A percentile compares a stretch with the other conserved stretches of the same genome.
Evolutionary conservation across 2,329 filamentous ascomycete species (phyloP).

Genomic region (Aspergillus latus): DNA sequence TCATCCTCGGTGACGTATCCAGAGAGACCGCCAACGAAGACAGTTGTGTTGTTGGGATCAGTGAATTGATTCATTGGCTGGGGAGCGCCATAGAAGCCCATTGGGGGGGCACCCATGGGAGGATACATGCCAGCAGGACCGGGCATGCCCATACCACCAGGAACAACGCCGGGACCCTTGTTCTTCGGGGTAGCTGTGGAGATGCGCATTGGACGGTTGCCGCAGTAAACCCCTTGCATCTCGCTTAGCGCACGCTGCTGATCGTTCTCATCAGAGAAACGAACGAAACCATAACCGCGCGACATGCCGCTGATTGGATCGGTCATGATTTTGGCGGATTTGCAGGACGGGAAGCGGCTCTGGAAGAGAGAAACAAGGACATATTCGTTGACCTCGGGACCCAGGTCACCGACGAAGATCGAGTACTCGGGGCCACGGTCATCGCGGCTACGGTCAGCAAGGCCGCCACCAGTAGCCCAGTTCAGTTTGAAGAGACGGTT

Average conservation of each 20-base stretch:
- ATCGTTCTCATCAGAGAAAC: slow-evolving; percentile 92
- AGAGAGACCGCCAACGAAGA: slow-evolving; percentile 94
- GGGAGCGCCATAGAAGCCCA: slow-evolving; percentile 64
- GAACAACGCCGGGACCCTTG: slow-evolving; percentile 58
- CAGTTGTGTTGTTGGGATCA: slow-evolving; percentile 98
- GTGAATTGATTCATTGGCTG: slow-evolving; percentile 99
- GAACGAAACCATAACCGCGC: slow-evolving; percentile 95
- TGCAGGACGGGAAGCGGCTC: slow-evolving; percentile 92
- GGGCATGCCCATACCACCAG: slow-evolving; percentile 53
- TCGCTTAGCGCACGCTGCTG: slow-evolving; percentile 94
- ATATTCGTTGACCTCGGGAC: slow-evolving; percentile 98
- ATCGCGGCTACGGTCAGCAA: slow-evolving; percentile 85
- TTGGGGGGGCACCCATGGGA: slow-evolving; percentile 66
- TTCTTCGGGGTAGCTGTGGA: slow-evolving; percentile 98
- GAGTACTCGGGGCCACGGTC: slow-evolving; percentile 94
- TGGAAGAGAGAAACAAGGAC: slow-evolving; percentile 97
- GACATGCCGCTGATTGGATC: slow-evolving; percentile 97
- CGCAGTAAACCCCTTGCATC: slow-evolving; percentile 99
- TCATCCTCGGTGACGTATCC: slow-evolving; percentile 99
- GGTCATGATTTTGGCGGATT: slow-evolving; percentile 99
- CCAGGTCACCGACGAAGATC: slow-evolving; percentile 97
- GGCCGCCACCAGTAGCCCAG: slow-evolving; percentile 95
- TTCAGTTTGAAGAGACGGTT: slow-evolving; percentile 97
- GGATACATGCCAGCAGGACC: slow-evolving; percentile 63
- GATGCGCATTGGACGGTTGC: slow-evolving; percentile 97